Evolutionary conservation across 2,329 filamentous ascomycete genomes (phyloP).

Genomic region (Harringtonia lauricola): DNA sequence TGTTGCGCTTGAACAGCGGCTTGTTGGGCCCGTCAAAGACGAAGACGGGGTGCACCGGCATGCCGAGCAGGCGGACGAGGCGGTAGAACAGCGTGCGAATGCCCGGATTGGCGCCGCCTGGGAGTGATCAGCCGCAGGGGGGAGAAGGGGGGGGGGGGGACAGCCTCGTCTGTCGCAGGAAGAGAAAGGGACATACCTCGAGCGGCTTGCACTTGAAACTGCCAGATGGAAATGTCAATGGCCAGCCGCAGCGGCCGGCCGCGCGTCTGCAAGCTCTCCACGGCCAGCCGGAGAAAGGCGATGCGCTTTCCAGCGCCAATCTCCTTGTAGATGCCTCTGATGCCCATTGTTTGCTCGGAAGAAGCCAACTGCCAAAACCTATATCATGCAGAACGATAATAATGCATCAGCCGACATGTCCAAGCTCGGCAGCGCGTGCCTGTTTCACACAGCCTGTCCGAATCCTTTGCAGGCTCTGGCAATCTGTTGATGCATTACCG

Average conservation of each 20-base stretch:
- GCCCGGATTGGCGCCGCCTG: conserved; percentile 73
- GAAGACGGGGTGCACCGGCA: conserved; percentile 40
- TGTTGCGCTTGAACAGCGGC: conserved; percentile 76
- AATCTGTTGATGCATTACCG: conserved; percentile 20
- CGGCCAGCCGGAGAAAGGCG: conserved; percentile 71
- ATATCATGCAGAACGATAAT: too few relatives aligned
- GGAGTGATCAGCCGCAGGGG: background rate
- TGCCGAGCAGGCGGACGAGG: conserved; percentile 45
- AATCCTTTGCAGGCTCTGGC: too few relatives aligned
- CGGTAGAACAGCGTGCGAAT: conserved; percentile 89
- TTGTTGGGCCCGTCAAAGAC: conserved; percentile 40
- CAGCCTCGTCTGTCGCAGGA: too few relatives aligned
- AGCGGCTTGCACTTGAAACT: conserved; percentile 82
- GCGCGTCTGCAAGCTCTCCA: conserved; percentile 61
- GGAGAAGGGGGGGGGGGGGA: background rate
- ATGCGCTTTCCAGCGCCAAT: conserved; percentile 72
- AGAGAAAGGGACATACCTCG: conserved; percentile 53
- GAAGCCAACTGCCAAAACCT: background rate
- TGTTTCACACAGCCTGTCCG: too few relatives aligned
- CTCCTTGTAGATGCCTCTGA: conserved; percentile 74
- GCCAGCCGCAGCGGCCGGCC: conserved; percentile 72
- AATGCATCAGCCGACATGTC: background rate
- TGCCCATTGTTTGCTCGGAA: conserved; percentile 38
- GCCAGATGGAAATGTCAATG: conserved; percentile 94
- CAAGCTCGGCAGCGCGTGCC: background rate